Conservation (phyloP, 1,139 yeast species). For the Diutina rugosa region DNA sequence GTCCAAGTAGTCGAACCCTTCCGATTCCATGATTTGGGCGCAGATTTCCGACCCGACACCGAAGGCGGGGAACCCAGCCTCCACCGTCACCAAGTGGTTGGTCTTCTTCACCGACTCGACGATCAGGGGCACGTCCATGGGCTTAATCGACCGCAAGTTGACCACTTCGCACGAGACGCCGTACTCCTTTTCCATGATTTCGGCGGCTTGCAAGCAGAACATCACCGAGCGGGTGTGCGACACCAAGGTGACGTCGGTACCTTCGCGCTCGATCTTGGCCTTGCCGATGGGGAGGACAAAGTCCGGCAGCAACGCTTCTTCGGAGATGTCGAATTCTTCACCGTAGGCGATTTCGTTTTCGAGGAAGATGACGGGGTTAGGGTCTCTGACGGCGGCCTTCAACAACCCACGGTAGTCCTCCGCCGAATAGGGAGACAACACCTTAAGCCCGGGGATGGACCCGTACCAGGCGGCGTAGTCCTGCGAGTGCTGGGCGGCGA, state of each 20-base stretch:
- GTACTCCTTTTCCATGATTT: slow-evolving; percentile 65
- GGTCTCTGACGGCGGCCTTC: slow-evolving; percentile 96
- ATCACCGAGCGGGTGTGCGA: slow-evolving; percentile 87
- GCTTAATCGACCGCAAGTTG: slow-evolving; percentile 94
- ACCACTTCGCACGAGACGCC: slow-evolving; percentile 89
- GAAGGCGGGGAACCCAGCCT: slow-evolving; percentile 95
- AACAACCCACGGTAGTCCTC: slow-evolving; percentile 94
- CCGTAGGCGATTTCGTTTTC: slow-evolving; percentile 95
- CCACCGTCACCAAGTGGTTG: slow-evolving; percentile 90
- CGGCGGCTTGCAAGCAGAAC: slow-evolving; percentile 84
- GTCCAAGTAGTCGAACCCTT: slow-evolving; percentile 95
- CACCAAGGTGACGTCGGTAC: slow-evolving; percentile 80
- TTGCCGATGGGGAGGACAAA: slow-evolving; percentile 87
- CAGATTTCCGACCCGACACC: slow-evolving; percentile 98
- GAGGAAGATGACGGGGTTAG: slow-evolving; percentile 91
- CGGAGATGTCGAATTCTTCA: slow-evolving; percentile 80
- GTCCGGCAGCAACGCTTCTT: slow-evolving; percentile 81
- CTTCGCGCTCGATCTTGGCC: slow-evolving; percentile 90
- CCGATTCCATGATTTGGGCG: slow-evolving; percentile 97
- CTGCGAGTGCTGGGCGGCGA: slow-evolving; percentile 98
- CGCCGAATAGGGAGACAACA: slow-evolving; percentile 86
- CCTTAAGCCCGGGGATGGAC: slow-evolving; percentile 95
- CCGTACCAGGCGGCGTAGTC: slow-evolving; percentile 98
- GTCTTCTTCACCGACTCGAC: slow-evolving; percentile 90
- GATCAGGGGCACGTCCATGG: slow-evolving; percentile 82